Percentiles rank a stretch among this genome's conserved stretches.
Evolutionary conservation across 306 rosid genomes (phyloP).

Genomic region (Pterocarpus macrocarpus): DNA sequence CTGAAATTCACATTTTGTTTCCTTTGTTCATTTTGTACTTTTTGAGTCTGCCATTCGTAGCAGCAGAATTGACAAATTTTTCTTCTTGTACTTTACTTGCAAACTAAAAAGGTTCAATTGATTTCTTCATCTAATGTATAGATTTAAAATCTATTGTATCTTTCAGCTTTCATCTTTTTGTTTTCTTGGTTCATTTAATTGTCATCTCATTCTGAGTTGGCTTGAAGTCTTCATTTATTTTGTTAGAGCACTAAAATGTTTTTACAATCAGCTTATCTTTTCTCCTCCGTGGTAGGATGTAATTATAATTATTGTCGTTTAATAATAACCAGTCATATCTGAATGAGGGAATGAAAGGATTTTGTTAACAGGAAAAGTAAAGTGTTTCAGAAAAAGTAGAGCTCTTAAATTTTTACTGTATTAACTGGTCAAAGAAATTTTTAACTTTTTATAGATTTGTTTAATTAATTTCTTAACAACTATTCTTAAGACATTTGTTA

Average conservation of each 20-base stretch:
- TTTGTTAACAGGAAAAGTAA: too few species aligned
- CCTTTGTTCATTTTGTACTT: conserved; percentile 49
- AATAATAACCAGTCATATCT: not conserved
- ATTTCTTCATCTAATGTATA: conserved; percentile 51
- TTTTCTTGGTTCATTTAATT: conserved; percentile 12
- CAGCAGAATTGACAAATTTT: conserved; percentile 48
- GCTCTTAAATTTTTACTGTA: too few species aligned
- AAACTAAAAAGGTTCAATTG: conserved; percentile 48
- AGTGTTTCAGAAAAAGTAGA: too few species aligned
- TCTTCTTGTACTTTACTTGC: conserved; percentile 48
- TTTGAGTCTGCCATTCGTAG: conserved; percentile 55
- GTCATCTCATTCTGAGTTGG: conserved; percentile 14
- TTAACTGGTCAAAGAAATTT: too few species aligned
- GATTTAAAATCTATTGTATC: conserved; percentile 35
- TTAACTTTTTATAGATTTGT: too few species aligned
- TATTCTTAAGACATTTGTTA: too few species aligned
- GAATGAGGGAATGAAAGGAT: not conserved
- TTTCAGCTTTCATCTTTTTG: conserved; percentile 22
- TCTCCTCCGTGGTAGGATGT: too few species aligned
- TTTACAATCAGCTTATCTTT: not conserved
- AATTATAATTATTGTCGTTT: not conserved
- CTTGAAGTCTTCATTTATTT: not conserved
- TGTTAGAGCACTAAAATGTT: not conserved
- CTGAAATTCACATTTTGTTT: conserved; percentile 44
- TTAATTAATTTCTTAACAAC: too few species aligned